A percentile compares a stretch with the other conserved stretches of the same genome.
phyloP scores from a whole-genome alignment of 164 flowering plant genomes.

The Berberis thunbergii region DNA sequence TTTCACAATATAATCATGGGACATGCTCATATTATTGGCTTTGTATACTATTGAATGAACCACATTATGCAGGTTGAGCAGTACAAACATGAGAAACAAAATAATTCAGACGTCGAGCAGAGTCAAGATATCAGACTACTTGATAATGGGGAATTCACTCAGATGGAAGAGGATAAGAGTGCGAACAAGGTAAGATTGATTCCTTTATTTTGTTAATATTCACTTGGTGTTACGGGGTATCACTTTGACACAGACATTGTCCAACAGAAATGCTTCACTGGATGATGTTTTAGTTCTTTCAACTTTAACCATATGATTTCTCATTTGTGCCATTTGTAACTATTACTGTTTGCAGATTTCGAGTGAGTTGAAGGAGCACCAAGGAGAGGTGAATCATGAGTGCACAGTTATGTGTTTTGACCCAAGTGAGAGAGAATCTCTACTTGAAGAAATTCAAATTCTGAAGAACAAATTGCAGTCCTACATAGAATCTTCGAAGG shows the following conservation, averaged over 20 bases:
- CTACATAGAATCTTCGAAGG: slow-evolving; percentile 25
- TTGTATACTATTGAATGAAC: not conserved
- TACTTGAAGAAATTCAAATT: slow-evolving; percentile 60
- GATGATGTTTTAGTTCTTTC: too few relatives aligned
- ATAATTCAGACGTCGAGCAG: not conserved
- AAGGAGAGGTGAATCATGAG: slow-evolving; percentile 22
- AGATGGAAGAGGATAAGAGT: slow-evolving; percentile 11
- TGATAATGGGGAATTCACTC: slow-evolving; percentile 11
- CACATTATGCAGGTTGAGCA: slow-evolving; percentile 38
- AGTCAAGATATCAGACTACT: slow-evolving; percentile 13
- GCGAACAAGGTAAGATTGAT: not conserved
- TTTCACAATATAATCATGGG: not conserved
- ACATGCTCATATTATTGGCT: too few relatives aligned
- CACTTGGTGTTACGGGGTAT: too few relatives aligned
- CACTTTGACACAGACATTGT: too few relatives aligned
- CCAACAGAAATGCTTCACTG: too few relatives aligned
- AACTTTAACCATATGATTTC: too few relatives aligned
- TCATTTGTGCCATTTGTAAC: not conserved
- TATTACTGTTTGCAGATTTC: slow-evolving; percentile 25
- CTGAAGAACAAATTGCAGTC: slow-evolving; percentile 52
- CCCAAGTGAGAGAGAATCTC: slow-evolving; percentile 59
- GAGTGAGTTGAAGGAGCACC: slow-evolving; percentile 1
- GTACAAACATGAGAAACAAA: slow-evolving; percentile 25
- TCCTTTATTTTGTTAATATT: too few relatives aligned
- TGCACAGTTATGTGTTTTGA: slow-evolving; percentile 29